Evolutionary conservation across 768 basidiomycete species (phyloP).

Genomic region (Boletus sp.): DNA sequence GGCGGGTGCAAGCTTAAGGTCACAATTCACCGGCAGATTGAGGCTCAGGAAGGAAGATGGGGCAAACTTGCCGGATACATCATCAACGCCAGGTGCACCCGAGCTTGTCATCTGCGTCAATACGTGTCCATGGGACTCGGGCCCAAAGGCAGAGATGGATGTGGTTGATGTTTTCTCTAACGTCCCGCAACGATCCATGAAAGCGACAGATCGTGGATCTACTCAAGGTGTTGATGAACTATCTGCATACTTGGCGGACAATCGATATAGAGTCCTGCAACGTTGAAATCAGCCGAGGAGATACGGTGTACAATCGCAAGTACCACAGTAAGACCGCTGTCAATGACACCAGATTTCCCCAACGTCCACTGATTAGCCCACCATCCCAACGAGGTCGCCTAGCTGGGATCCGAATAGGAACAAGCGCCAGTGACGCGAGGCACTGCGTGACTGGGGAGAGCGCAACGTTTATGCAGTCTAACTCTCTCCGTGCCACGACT

Average conservation of each 20-base stretch:
- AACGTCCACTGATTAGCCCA: neutral
- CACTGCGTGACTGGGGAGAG: too few relatives aligned
- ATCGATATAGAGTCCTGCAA: neutral
- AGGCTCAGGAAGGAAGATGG: conserved; percentile 1
- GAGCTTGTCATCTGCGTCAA: neutral
- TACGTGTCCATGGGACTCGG: neutral
- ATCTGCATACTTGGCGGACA: neutral
- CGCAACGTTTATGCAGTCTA: neutral
- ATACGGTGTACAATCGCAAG: too few relatives aligned
- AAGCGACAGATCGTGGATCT: conserved; percentile 1
- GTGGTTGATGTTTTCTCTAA: too few relatives aligned
- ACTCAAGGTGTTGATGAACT: conserved; percentile 6
- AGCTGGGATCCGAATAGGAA: too few relatives aligned
- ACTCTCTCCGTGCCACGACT: neutral
- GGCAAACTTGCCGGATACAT: conserved; percentile 1
- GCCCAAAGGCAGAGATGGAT: neutral
- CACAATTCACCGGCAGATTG: conserved; percentile 6
- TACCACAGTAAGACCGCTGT: neutral
- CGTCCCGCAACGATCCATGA: too few relatives aligned
- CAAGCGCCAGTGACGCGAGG: neutral
- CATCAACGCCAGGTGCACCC: neutral
- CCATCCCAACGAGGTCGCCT: neutral
- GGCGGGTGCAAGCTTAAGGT: neutral
- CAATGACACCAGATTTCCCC: neutral
- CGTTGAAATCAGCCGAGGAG: neutral